phyloP scores from a whole-genome alignment of 331 rosid species.

The Quercus lobata region DNA sequence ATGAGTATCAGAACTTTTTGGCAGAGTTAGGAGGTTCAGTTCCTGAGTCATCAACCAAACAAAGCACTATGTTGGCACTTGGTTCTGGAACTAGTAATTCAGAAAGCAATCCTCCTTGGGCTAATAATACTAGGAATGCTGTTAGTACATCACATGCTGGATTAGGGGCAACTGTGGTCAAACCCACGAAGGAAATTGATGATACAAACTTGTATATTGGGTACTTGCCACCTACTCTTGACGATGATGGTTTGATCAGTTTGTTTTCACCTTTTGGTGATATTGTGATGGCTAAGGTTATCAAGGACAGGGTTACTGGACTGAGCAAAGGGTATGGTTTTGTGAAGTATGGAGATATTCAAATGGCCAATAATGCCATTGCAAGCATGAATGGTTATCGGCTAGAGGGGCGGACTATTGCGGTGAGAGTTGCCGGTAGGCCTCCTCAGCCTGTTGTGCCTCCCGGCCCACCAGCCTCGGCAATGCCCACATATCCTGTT shows the following conservation, averaged over 20 bases:
- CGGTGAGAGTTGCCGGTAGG: constrained; percentile 96
- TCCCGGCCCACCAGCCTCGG: constrained; percentile 77
- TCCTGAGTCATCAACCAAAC: constrained; percentile 84
- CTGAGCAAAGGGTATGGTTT: constrained; percentile 97
- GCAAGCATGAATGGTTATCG: constrained; percentile 88
- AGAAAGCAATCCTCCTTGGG: constrained; percentile 92
- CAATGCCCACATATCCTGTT: constrained; percentile 71
- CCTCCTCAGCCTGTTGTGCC: constrained; percentile 94
- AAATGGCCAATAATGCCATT: constrained; percentile 91
- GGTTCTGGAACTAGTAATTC: constrained; percentile 58
- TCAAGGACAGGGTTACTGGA: constrained; percentile 74
- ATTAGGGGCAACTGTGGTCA: constrained; percentile 60
- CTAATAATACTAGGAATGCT: constrained; percentile 44
- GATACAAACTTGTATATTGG: constrained; percentile 96
- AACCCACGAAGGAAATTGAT: constrained; percentile 81
- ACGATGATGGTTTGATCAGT: constrained; percentile 80
- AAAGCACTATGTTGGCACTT: constrained; percentile 61
- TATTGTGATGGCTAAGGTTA: constrained; percentile 96
- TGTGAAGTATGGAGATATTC: constrained; percentile 86
- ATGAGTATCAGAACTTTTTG: constrained; percentile 92
- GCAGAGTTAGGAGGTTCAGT: constrained; percentile 97
- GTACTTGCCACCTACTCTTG: constrained; percentile 90
- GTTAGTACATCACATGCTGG: constrained; percentile 53
- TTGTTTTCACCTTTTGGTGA: constrained; percentile 93
- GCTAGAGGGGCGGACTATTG: constrained; percentile 90